Evolutionary conservation across 306 rosid genomes (phyloP), one percentile per base, ranked within the genome.

Genomic region (Cucurbita argyrosperma): DNA sequence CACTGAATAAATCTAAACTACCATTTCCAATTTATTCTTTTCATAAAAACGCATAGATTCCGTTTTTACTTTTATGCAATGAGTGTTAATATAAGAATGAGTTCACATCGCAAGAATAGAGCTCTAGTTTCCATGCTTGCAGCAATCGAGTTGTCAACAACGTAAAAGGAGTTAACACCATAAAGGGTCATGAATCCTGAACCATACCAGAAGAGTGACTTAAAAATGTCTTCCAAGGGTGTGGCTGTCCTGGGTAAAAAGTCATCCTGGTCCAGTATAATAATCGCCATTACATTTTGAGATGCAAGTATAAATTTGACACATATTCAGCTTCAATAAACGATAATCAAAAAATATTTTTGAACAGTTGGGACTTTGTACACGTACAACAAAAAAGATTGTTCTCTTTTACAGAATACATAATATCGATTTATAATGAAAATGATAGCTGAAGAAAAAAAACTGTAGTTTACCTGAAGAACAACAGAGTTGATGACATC

Each of bases 221-320:
- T 92, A 87, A 90, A 92, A 79, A 92, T 88, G 85, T 92, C 98
- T 84, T 92, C 98, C 88, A 92, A 83, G 61, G 98, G 98, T 54
- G 98, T 92, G 71, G 98, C 98, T 10, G 96, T 92, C 84, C 98
- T 86, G 13, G 98, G 96, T 72, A 92, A 84, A 84, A 92, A 92
- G 83, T 92, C 98, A 85, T 92, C 98, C 98, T 92, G 88, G 79
- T 79, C 61, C 80, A 74, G 51, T 56, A 76, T 72, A 76, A 79
- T 52, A 42, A 79, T 47, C 72, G 68, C 10, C 21, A 71, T 87
- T 72, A 70, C 37, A 10, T 38, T 52, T 37, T 8, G 37, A 72
- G 18, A 6, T n/a, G 18, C 49, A 72, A 37, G 59, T 35, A 43
- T 42, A 43, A 65, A 63, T 40, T 65, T n/a, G 10, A 11, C 71